Base-by-base conservation (phyloP, 2,329 filamentous ascomycete genomes). In the Tolypocladium inflatum region DNA sequence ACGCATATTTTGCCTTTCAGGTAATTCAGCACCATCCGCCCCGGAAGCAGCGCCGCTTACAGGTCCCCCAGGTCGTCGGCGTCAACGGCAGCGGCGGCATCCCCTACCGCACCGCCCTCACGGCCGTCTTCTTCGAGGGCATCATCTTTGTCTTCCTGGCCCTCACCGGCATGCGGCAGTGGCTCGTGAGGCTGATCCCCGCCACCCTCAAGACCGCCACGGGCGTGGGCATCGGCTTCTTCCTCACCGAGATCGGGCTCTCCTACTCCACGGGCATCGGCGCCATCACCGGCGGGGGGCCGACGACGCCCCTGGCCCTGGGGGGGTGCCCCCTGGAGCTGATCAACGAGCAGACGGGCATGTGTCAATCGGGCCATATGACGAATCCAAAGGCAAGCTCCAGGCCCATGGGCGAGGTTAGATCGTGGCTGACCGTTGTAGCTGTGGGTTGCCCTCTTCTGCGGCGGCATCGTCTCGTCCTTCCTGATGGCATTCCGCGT, bases 361-460 rank as follows among this genome's bases (percentile, higher is more conserved):
- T 79, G 63, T 87, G 84, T 62, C 66, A 73, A 4, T 76, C 77
- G 23, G 78, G 85, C 30, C 85, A 90, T 67, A 91, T 95, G 89
- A 80, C 85, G 6, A 94, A 83, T 65, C 87, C 90, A 10, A 88
- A 88, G 54, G 86, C 82, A 69, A 64, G 73, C 66, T 15, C 10
- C 57, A 6, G 2, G 2, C 3, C n/a, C 2, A 4, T 41, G 33
- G n/a, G 19, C 39, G 30, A 19, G 5, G 42, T 17, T 23, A 17
- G 8, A 6, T 35, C 41, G 11, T 1, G 33, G 30, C 61, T 65
- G 26, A 66, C 42, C 2, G 17, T 21, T 43, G 35, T 60, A 86
- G 83, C 76, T 95, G 80, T 96, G 91, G 91, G 83, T 95, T 57
- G 91, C 89, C 13, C 87, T 96, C 62, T 86, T 91, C 68, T 84